phyloP scores from a whole-genome alignment of 768 basidiomycete genomes.

The Phlebiopsis flavidoalba region DNA sequence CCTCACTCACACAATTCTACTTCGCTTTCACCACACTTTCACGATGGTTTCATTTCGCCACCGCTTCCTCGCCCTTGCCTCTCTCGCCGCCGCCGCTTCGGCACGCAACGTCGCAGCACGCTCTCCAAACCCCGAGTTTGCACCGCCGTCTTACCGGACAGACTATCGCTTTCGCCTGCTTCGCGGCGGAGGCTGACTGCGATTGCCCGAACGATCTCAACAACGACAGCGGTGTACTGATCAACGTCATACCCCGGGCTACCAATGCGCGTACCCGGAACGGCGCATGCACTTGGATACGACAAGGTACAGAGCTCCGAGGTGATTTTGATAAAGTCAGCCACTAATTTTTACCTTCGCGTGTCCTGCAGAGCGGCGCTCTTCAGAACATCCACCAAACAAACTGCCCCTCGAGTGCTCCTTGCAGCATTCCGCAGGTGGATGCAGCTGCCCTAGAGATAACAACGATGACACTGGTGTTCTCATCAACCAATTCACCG shows the following conservation, averaged over 20 bases:
- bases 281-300: conserved; percentile 17
- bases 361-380: conserved; percentile 6
- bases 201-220: conserved; percentile 14
- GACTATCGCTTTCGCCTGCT: conserved; percentile 6
- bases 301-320: conserved; percentile 7
- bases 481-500: conserved; percentile 18
- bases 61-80: background rate
- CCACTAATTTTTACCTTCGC: background rate
- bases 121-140: background rate
- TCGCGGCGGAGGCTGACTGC: conserved; percentile 11
- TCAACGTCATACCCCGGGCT: conserved; percentile 15
- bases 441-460: conserved; percentile 14
- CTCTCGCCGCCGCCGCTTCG: background rate
- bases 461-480: conserved; percentile 14
- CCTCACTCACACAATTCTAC: background rate
- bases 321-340: background rate
- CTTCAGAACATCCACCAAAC: conserved; percentile 13
- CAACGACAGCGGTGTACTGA: conserved; percentile 12
- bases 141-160: conserved; percentile 6
- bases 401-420: conserved; percentile 14
- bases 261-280: conserved; percentile 12
- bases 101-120: background rate
- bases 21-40: background rate
- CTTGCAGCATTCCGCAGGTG: conserved; percentile 13
- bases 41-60: background rate